Conservation (phyloP, 371 early-diverging fungal species). For the Mucor plumbeus region DNA sequence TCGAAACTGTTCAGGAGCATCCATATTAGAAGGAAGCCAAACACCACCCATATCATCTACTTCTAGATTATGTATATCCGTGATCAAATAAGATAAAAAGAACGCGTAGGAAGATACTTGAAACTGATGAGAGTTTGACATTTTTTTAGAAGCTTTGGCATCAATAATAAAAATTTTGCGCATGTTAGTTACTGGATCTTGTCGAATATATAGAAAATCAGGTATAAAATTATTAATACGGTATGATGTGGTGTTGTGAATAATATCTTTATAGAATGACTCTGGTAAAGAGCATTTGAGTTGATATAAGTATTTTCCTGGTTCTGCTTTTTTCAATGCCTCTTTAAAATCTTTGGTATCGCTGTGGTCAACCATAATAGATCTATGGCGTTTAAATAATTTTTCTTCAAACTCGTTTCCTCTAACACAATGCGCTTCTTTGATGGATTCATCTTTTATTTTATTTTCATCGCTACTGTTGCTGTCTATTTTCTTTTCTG, state of each 20-base stretch:
- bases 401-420: conserved; percentile 37
- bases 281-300: conserved; percentile 44
- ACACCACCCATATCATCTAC: conserved; percentile 52
- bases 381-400: conserved; percentile 30
- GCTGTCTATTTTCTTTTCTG: background rate
- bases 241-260: conserved; percentile 32
- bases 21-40: conserved; percentile 41
- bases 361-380: conserved; percentile 40
- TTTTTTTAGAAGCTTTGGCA: conserved; percentile 52
- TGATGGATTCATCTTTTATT: background rate
- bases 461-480: background rate
- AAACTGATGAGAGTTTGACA: conserved; percentile 56
- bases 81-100: conserved; percentile 46
- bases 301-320: conserved; percentile 52
- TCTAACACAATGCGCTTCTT: conserved; percentile 26
- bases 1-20: conserved; percentile 45
- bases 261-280: conserved; percentile 42
- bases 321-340: conserved; percentile 38
- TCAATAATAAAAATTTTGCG: conserved; percentile 53
- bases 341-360: conserved; percentile 36
- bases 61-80: conserved; percentile 46
- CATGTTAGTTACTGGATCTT: conserved; percentile 34
- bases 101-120: conserved; percentile 61
- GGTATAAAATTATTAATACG: conserved; percentile 50
- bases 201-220: conserved; percentile 52